Base-by-base conservation (phyloP, 1,284 basidiomycete genomes). In the Mycocalia duriaeana region DNA sequence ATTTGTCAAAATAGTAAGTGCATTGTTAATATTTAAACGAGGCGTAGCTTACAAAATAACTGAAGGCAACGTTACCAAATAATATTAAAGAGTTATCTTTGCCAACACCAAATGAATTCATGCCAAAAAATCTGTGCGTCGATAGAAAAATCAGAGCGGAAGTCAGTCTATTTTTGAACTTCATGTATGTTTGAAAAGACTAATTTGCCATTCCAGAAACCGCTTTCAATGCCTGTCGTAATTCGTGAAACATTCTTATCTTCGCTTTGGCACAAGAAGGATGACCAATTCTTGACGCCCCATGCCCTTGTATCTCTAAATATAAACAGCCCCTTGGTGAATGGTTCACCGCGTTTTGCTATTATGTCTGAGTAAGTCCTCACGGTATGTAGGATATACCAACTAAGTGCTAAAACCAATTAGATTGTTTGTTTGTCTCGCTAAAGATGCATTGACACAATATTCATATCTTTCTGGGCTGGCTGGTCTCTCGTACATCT, bases 241-340 rank as follows among this genome's bases (percentile, higher is more conserved):
- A 76, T 97, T 46, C 73, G 79, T 23, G 77, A 91, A 62, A 91
- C 82, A 0, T 68, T 78, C 0, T 60, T 87, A 25, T 88, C 85
- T 1, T 76, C 82, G 18, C 67, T 96, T 9, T 98, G 94, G 94
- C 82, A 94, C 69, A 98, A 98, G 75, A 93, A 93, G 61, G 94
- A 98, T 62, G 94, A 98, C 65, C 80, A 77, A 50, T 97, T 94
- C 72, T 95, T 91, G 89, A 81, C 94, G 4, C 94, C 94, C 0
- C 91, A 91, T 60, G 91, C 91, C 2, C 73, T 79, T 50, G 76
- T 84, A n/a, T 65, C 82, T 47, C 72, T 92, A 44, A 80, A 89
- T 53, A 70, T 42, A n/a, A 48, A 28, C 46, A 88, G 82, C 50
- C 77, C 79, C 4, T 48, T 75, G 43, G 74, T 74, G 8, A 79